Evolutionary conservation across 257 asterid species (phyloP), one percentile per base, ranked within the genome.

Genomic region (Przewalskia tangutica): DNA sequence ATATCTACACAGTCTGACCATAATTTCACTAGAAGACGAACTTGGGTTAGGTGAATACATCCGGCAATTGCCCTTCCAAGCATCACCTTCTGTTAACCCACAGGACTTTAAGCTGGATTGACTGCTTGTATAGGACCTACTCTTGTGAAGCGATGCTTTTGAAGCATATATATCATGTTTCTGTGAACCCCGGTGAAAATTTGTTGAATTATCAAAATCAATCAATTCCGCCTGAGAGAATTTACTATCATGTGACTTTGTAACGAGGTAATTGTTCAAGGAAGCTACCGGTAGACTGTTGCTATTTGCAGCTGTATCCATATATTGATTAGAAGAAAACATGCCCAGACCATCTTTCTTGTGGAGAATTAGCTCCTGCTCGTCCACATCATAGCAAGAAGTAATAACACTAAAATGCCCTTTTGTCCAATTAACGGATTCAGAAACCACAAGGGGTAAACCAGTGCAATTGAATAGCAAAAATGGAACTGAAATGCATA

Each of bases 381-480:
- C 91, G 50, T 91, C 95, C 86, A 90, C 79, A 88, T 88, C 87
- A 85, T 94, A 95, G 88, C 97, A 92, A 58, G 99, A 95, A 82
- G 96, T 92, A 81, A 94, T 82, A 78, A 87, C 86, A 83, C 91
- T 90, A 90, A 85, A 88, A 82, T 86, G 86, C 65, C 95, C 95
- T 87, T 91, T 90, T 86, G 83, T 85, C 86, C 89, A 95, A 79
- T 86, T 82, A 81, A 85, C 84, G 60, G 97, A 88, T 84, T 89
- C 86, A 38, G 97, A 90, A 77, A 95, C 89, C 81, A 90, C 86
- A 23, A 95, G 92, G 82, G 99, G 90, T 81, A 92, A 90, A 83
- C 99, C 97, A 85, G 97, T 89, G 88, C 98, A 92, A 84, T 93
- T 95, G 84, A 90, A 95, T 89, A 95, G 86, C 89, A 95, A 88